Evolutionary conservation across 306 rosid species (phyloP), one percentile per base, ranked within the genome.

Genomic region (Rosa multiflora): DNA sequence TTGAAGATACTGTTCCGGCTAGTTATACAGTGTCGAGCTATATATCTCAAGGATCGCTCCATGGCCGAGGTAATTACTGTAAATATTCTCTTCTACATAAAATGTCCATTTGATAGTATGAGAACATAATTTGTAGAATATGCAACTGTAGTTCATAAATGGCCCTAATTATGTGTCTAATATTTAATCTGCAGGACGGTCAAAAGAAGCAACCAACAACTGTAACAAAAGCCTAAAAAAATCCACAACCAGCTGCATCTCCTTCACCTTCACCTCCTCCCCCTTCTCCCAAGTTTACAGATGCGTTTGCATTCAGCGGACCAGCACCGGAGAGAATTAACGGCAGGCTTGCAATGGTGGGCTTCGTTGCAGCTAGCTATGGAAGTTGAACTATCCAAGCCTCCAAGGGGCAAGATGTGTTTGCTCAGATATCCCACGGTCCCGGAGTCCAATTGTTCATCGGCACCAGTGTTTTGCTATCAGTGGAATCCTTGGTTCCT

Each of bases 251-350:
- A n/a, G 7, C 68, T 18, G 9, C 70, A 29, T 29, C 32, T 29
- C 32, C 32, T 29, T 32, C 37, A 32, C 37, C 37, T 32, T 32
- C 37, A 32, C 37, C 37, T 43, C 53, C 70, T 21, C 26, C 78
- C 21, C 42, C 39, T 42, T 67, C 78, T 8, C 17, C 89, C 0
- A 90, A 85, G 15, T 82, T 90, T 17, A 21, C 85, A 0, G 90
- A 90, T 10, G 46, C 90, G 48, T 75, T 92, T 17, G 94, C 95
- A 0, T 90, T 87, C 76, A 80, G 91, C 23, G 97, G 94, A 5
- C 89, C 92, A 2, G 95, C 88, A 43, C 94, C 93, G 1, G 97
- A 92, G 80, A 90, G 93, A 67, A 90, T 92, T 66, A 92, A 92
- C 51, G 93, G 93, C 15, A 83, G 95, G 68, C 73, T 88, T 5